A percentile compares a stretch with the other conserved stretches of the same genome.
phyloP scores from a whole-genome alignment of 148 eudicot genomes.

The Fagopyrum tataricum region DNA sequence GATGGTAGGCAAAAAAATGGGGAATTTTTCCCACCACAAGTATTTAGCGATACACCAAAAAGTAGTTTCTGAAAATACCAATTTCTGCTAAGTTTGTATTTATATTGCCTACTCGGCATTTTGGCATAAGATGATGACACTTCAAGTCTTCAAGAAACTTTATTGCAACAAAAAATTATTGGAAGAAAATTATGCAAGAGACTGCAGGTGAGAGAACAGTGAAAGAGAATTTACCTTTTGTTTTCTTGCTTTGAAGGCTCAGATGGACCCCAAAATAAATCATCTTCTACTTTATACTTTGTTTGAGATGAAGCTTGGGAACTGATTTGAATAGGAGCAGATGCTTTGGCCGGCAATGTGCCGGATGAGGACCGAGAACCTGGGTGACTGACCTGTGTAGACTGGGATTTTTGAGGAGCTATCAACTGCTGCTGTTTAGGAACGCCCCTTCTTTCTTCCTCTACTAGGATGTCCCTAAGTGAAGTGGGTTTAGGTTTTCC shows the following conservation, averaged over 20 bases:
- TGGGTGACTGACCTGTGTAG: constrained; percentile 40
- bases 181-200: neutral
- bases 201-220: neutral
- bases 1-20: too few relatives aligned
- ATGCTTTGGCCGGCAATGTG: constrained; percentile 51
- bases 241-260: constrained; percentile 70
- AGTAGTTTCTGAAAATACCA: too few relatives aligned
- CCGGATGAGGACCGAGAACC: constrained; percentile 45
- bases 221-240: constrained; percentile 46
- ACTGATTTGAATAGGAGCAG: constrained; percentile 39
- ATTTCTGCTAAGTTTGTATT: too few relatives aligned
- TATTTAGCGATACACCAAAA: too few relatives aligned
- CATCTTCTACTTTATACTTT: constrained; percentile 75
- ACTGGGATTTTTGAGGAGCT: constrained; percentile 44
- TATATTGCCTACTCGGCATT: too few relatives aligned
- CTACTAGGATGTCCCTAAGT: constrained; percentile 73
- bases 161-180: neutral
- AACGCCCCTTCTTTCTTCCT: constrained; percentile 52
- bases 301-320: constrained; percentile 41
- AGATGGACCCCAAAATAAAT: constrained; percentile 92
- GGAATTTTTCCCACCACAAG: too few relatives aligned
- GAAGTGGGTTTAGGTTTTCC: constrained; percentile 66
- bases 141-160: neutral
- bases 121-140: too few relatives aligned
- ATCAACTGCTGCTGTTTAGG: constrained; percentile 35